Percentiles rank a stretch among this genome's conserved stretches.
phyloP scores from a whole-genome alignment of 2,329 filamentous ascomycete genomes.

The Penicillium brasilianum region DNA sequence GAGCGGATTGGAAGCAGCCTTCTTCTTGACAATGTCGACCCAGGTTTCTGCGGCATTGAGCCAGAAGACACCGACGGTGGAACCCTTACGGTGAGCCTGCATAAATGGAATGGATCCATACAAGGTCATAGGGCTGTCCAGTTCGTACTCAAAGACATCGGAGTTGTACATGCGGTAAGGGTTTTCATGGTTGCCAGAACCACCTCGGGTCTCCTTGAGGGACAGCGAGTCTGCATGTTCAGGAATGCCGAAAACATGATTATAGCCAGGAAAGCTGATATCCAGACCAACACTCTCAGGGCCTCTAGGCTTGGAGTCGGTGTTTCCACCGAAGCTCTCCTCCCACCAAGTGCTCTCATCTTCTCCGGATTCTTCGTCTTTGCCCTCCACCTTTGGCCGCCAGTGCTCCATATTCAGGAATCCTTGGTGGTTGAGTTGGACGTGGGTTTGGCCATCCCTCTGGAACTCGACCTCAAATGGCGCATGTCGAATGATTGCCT shows the following conservation, averaged over 20 bases:
- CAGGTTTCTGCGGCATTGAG: conserved; percentile 96
- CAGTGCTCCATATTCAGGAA: conserved; percentile 94
- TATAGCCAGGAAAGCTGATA: conserved; percentile 88
- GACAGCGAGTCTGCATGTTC: conserved; percentile 90
- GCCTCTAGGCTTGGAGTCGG: conserved; percentile 90
- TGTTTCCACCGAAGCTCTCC: conserved; percentile 92
- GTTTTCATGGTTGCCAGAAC: conserved; percentile 80
- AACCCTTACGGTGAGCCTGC: conserved; percentile 94
- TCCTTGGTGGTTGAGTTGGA: conserved; percentile 89
- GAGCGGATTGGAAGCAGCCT: conserved; percentile 74
- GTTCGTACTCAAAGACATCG: conserved; percentile 96
- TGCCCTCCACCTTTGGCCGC: conserved; percentile 78
- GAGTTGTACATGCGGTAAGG: conserved; percentile 95
- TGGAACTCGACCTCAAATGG: conserved; percentile 88
- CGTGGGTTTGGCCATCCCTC: conserved; percentile 77
- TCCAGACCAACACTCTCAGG: conserved; percentile 91
- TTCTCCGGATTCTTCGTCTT: conserved; percentile 56
- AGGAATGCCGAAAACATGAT: conserved; percentile 91
- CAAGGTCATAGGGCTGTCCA: conserved; percentile 97
- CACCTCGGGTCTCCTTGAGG: conserved; percentile 84
- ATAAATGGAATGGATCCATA: conserved; percentile 98
- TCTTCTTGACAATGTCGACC: conserved; percentile 89
- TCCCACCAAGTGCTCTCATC: conserved; percentile 96
- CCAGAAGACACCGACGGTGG: conserved; percentile 96
- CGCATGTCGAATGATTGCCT: conserved; percentile 80